Base-by-base conservation (phyloP, 805 yeast genomes). In the Middelhovenomyces tepae region DNA sequence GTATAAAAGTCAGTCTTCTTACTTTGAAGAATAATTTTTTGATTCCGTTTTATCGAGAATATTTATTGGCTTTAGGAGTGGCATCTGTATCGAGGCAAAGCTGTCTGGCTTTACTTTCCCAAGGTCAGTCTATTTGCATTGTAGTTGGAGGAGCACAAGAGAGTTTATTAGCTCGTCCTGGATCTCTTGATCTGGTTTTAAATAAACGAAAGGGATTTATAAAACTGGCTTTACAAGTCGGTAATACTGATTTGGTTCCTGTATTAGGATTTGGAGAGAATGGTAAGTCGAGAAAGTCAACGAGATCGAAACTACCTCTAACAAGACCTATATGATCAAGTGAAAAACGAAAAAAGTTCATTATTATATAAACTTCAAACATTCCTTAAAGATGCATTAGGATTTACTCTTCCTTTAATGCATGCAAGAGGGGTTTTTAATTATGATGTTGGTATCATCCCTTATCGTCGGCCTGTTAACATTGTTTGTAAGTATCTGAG, bases 141-240 rank as follows among this genome's bases (percentile, higher is more conserved):
- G 97, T 91, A 1, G 77, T 91, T 16, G 98, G 98, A 2, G 98
- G 98, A 0, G 97, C 97, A 0, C 81, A 85, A 39, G 98, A 91
- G 50, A 75, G 93, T 1, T 62, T 91, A 22, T 54, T 83, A 17
- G 73, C 83, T 4, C 62, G 65, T 34, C 76, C 80, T 0, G 73
- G 74, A 6, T 51, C 57, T 1, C 69, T 74, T 44, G 79, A 80
- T 37, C 59, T 91, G 29, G 83, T 91, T 0, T 59, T 91, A 26
- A 67, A 75, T 25, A 78, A 74, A 42, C 67, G 98, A 24, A 81
- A 78, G 48, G 98, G 98, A 0, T 91, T 91, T 57, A 75, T 91
- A 18, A 84, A 80, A 47, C 53, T 91, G 20, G 98, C 97, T 0
- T 60, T 91, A 39, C 78, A 78, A 50, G 61, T 78, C 10, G 89